Evolutionary conservation across 331 rosid genomes (phyloP).

Genomic region (Malus hybrid): DNA sequence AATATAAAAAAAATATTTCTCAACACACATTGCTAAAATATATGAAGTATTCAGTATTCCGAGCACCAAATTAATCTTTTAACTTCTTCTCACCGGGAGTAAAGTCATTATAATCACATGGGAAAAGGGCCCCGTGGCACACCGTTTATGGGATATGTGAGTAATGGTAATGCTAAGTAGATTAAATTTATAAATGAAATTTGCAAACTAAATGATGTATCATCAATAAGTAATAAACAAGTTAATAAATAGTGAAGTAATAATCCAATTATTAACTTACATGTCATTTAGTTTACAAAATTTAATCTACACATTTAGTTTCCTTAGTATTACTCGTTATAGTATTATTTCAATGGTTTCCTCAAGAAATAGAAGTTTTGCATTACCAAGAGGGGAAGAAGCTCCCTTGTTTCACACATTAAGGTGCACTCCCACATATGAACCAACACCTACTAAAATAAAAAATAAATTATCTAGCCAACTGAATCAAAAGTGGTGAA

Average conservation of each 20-base stretch:
- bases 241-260: too few relatives aligned
- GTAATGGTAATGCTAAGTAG: too few relatives aligned
- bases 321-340: too few relatives aligned
- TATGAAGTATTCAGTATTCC: too few relatives aligned
- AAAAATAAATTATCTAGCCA: background rate
- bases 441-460: slow-evolving; percentile 12
- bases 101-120: slow-evolving; percentile 50
- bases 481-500: background rate
- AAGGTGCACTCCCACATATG: slow-evolving; percentile 8
- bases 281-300: too few relatives aligned
- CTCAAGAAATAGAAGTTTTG: slow-evolving; percentile 24
- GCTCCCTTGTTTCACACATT: slow-evolving; percentile 25
- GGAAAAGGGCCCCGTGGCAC: slow-evolving; percentile 36
- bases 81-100: slow-evolving; percentile 27
- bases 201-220: too few relatives aligned
- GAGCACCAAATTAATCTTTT: background rate
- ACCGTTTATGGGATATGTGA: slow-evolving; percentile 6
- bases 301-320: too few relatives aligned
- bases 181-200: too few relatives aligned
- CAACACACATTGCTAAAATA: too few relatives aligned
- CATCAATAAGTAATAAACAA: too few relatives aligned
- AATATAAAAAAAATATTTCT: too few relatives aligned
- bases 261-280: too few relatives aligned
- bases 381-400: slow-evolving; percentile 3
- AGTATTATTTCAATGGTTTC: slow-evolving; percentile 18